Conservation (phyloP, 371 early-diverging fungal genomes). For the Thermomucor indicae-seudaticae region DNA sequence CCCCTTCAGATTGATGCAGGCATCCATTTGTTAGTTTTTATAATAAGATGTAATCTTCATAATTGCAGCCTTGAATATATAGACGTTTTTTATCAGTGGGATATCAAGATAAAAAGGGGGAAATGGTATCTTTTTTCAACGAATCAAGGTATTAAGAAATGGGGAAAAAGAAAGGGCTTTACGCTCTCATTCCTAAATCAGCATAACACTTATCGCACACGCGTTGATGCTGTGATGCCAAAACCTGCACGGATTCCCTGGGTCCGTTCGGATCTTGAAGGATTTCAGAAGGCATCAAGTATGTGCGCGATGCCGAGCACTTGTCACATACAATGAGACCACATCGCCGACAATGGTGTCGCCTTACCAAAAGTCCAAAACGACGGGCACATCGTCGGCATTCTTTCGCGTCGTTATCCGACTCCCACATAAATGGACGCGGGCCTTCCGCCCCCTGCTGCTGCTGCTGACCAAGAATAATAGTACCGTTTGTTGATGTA, state of each 20-base stretch:
- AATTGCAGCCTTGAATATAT: no score
- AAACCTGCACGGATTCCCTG: conserved; percentile 22
- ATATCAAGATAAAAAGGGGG: no score
- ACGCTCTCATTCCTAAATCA: conserved; percentile 18
- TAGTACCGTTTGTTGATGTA: not conserved
- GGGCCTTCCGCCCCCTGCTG: conserved; percentile 9
- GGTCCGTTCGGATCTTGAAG: conserved; percentile 45
- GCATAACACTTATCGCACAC: conserved; percentile 57
- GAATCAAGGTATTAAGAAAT: no score
- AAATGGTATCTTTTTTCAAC: no score
- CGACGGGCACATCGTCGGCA: conserved; percentile 66
- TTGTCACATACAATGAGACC: conserved; percentile 76
- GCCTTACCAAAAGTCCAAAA: conserved; percentile 63
- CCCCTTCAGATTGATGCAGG: no score
- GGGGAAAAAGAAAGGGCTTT: no score
- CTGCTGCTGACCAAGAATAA: no score
- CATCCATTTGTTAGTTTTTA: no score
- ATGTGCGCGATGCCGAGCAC: conserved; percentile 60
- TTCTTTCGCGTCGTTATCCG: conserved; percentile 56
- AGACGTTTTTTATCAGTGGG: no score
- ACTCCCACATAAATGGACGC: conserved; percentile 62
- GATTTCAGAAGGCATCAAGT: conserved; percentile 45
- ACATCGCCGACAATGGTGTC: conserved; percentile 89
- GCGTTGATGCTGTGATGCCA: conserved; percentile 49
- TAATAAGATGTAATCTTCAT: no score